phyloP scores from a whole-genome alignment of 2,329 filamentous ascomycete genomes.

The Beauveria caledonica region DNA sequence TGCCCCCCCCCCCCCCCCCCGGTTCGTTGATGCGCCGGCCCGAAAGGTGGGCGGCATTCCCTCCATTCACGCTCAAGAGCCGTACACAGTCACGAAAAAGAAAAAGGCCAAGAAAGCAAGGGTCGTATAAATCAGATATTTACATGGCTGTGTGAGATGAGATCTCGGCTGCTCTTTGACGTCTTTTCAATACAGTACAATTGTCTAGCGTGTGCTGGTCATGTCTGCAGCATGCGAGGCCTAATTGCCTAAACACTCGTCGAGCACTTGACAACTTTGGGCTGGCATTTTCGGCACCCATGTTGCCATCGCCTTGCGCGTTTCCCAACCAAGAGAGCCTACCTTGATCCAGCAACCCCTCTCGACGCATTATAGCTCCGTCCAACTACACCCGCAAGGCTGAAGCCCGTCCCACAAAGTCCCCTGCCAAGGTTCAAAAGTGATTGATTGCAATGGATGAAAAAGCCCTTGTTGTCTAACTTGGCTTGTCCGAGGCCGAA shows the following conservation, averaged over 20 bases:
- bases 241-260: too few species aligned
- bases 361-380: neutral
- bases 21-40: neutral
- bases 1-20: too few species aligned
- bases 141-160: neutral
- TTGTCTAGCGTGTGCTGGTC: too few species aligned
- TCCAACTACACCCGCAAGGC: neutral
- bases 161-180: neutral
- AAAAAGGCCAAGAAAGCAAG: neutral
- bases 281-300: too few species aligned
- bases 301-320: too few species aligned
- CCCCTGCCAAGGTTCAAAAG: neutral
- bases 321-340: neutral
- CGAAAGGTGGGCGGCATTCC: neutral
- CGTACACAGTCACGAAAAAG: neutral
- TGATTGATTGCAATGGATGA: too few species aligned
- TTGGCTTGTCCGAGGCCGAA: neutral
- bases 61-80: slow-evolving; percentile 1
- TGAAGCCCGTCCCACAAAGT: neutral
- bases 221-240: too few species aligned
- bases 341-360: too few species aligned
- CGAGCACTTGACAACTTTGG: too few species aligned
- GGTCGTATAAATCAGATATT: neutral
- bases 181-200: neutral
- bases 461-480: neutral